A percentile compares a stretch with the other conserved stretches of the same genome.
These are phyloP conservation scores for Backusella luteola DNA, from an alignment of 192 early-diverging fungal genomes.

Conservation along the genomic window DNA sequence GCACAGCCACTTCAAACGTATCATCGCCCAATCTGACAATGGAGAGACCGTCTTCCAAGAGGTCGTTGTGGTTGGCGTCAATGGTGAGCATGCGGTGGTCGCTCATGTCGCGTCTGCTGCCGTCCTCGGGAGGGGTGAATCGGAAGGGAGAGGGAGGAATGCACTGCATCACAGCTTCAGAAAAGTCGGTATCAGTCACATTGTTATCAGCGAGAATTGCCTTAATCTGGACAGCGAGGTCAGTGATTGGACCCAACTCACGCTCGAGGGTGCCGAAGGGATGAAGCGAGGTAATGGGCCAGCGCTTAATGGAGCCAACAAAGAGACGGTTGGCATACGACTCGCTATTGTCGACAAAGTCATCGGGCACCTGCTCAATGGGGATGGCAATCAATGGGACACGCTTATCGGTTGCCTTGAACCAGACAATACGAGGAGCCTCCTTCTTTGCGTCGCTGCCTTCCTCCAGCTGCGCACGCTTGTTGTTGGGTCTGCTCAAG, in stretches of 20 bases:
- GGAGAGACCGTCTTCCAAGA: conserved; percentile 79
- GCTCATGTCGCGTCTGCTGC: conserved; percentile 72
- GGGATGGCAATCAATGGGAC: conserved; percentile 77
- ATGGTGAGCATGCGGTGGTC: conserved; percentile 78
- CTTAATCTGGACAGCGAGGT: conserved; percentile 76
- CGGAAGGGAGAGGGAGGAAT: conserved; percentile 76
- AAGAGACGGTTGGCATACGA: conserved; percentile 57
- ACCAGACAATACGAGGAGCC: conserved; percentile 68
- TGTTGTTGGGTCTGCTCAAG: conserved; percentile 41
- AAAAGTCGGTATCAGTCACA: conserved; percentile 68
- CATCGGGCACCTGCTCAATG: conserved; percentile 63
- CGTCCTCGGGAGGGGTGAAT: conserved; percentile 63
- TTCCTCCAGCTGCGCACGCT: conserved; percentile 39
- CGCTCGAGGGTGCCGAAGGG: conserved; percentile 73
- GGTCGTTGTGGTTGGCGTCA: conserved; percentile 56
- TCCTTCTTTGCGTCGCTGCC: conserved; percentile 46
- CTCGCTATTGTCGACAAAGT: conserved; percentile 66
- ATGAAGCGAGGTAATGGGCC: conserved; percentile 68
- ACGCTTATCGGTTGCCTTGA: conserved; percentile 81
- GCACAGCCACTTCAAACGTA: conserved; percentile 69
- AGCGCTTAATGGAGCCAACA: conserved; percentile 66
- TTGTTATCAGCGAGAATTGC: conserved; percentile 83
- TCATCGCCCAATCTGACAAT: conserved; percentile 59
- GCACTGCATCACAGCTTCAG: conserved; percentile 71
- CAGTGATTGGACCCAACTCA: conserved; percentile 73